Conservation (phyloP, 2,329 filamentous ascomycete genomes). For the Fusarium coffeatum region DNA sequence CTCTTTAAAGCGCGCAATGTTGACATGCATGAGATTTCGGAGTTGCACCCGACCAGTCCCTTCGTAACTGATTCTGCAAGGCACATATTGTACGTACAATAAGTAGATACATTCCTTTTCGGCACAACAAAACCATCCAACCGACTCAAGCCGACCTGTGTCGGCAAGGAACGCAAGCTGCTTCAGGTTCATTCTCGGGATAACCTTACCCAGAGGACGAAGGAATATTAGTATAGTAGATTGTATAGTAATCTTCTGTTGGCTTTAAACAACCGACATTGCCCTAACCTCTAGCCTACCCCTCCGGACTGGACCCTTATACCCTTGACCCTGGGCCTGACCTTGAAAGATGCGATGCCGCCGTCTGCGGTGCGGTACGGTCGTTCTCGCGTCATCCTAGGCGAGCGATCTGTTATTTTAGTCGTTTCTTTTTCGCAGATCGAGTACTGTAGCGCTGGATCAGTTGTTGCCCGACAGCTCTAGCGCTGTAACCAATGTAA, state of each 20-base stretch:
- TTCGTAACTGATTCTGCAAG: conserved; percentile 32
- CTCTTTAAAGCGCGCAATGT: conserved; percentile 27
- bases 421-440: conserved; percentile 34
- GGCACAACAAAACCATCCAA: conserved; percentile 1
- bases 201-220: neutral
- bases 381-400: conserved; percentile 31
- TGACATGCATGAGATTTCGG: conserved; percentile 37
- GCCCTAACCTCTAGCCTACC: conserved; percentile 17
- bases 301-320: conserved; percentile 6
- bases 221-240: neutral
- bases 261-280: conserved; percentile 12
- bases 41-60: conserved; percentile 12
- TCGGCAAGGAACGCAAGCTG: neutral
- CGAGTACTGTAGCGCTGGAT: conserved; percentile 4
- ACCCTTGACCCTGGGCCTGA: neutral
- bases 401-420: conserved; percentile 28
- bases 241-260: conserved; percentile 23
- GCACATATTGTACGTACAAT: conserved; percentile 21
- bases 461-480: conserved; percentile 20
- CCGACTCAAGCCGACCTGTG: conserved; percentile 20
- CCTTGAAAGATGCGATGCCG: conserved; percentile 11
- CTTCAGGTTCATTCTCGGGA: conserved; percentile 12
- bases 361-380: conserved; percentile 7
- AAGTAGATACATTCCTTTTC: neutral
- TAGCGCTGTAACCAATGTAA: conserved; percentile 20